Conservation (phyloP, 768 basidiomycete genomes). For the Clavulina sp. region DNA sequence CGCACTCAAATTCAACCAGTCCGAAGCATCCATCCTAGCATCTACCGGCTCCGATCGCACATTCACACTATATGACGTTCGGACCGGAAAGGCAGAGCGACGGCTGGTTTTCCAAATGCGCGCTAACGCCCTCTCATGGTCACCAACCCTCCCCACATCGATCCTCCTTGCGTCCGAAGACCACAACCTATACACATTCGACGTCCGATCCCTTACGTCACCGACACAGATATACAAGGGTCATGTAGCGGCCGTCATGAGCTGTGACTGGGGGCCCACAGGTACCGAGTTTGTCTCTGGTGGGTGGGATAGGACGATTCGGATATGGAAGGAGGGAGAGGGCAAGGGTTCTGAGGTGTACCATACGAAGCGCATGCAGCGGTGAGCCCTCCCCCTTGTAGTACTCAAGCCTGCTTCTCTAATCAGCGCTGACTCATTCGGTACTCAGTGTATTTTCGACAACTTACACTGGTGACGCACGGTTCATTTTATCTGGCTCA, state of each 20-base stretch:
- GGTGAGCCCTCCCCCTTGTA: slow-evolving; percentile 28
- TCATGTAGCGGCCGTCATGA: slow-evolving; percentile 92
- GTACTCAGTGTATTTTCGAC: slow-evolving; percentile 63
- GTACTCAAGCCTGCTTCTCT: neutral
- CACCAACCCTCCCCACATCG: slow-evolving; percentile 84
- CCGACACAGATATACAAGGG: slow-evolving; percentile 93
- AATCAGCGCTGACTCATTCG: neutral
- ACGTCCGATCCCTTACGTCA: slow-evolving; percentile 63
- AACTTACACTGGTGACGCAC: slow-evolving; percentile 74
- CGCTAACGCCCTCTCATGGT: slow-evolving; percentile 84
- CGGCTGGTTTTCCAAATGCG: slow-evolving; percentile 88
- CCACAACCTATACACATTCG: slow-evolving; percentile 96
- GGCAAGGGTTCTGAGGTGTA: slow-evolving; percentile 79
- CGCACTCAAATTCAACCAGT: slow-evolving; percentile 79
- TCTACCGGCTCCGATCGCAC: slow-evolving; percentile 89
- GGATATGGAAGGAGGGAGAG: slow-evolving; percentile 80
- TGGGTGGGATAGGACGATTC: slow-evolving; percentile 86
- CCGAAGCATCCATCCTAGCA: slow-evolving; percentile 87
- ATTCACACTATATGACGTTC: slow-evolving; percentile 89
- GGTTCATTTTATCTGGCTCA: slow-evolving; percentile 79
- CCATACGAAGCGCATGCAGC: slow-evolving; percentile 98
- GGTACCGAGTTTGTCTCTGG: slow-evolving; percentile 92
- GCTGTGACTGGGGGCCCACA: slow-evolving; percentile 94
- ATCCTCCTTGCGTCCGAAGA: slow-evolving; percentile 94
- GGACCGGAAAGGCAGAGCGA: slow-evolving; percentile 90